phyloP scores from a whole-genome alignment of 352 stramenopile species.

The Peronospora tabacina region DNA sequence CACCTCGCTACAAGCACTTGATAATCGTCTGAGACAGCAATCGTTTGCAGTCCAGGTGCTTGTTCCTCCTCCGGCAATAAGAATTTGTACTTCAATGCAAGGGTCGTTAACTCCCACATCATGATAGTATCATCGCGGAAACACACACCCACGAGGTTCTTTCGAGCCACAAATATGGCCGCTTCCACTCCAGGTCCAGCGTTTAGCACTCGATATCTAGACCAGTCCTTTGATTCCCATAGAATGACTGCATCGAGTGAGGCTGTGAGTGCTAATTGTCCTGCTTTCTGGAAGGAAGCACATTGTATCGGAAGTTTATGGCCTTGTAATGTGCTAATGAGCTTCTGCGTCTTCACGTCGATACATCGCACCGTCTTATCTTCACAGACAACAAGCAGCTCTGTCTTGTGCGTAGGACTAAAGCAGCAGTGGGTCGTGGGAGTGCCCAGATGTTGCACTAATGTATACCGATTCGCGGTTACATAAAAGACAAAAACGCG shows the following conservation, averaged over 20 bases:
- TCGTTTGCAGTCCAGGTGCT: conserved; percentile 51
- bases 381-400: conserved; percentile 79
- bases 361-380: conserved; percentile 74
- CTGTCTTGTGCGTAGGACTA: conserved; percentile 51
- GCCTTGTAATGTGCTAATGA: conserved; percentile 73
- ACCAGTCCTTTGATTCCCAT: conserved; percentile 83
- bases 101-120: conserved; percentile 78
- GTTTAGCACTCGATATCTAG: conserved; percentile 70
- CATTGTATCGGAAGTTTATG: conserved; percentile 47
- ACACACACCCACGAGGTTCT: conserved; percentile 66
- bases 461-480: conserved; percentile 58
- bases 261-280: conserved; percentile 61
- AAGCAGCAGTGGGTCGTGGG: conserved; percentile 61
- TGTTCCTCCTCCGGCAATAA: conserved; percentile 53
- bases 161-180: conserved; percentile 48
- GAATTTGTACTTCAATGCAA: conserved; percentile 69
- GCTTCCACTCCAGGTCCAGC: conserved; percentile 58
- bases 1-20: conserved; percentile 75
- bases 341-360: conserved; percentile 59
- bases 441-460: conserved; percentile 61
- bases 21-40: conserved; percentile 68
- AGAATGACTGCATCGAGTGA: conserved; percentile 75
- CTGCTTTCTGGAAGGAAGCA: conserved; percentile 64
- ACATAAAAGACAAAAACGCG: conserved; percentile 80
- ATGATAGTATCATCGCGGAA: conserved; percentile 82